Conservation (phyloP, 192 early-diverging fungal genomes). For the Podila clonocystis region DNA sequence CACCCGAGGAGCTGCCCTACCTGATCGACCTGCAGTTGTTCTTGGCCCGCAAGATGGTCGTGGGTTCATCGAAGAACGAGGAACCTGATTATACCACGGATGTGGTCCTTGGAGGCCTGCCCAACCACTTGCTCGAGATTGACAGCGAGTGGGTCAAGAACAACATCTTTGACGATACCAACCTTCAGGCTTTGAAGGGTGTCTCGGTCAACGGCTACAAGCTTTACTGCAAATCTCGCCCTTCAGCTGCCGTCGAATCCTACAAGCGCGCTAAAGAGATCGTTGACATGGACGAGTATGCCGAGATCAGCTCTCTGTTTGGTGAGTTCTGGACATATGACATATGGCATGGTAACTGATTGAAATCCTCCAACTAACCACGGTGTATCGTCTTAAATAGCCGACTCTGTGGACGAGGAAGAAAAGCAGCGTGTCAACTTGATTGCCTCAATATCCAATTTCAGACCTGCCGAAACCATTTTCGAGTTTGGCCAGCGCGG, state of each 20-base stretch:
- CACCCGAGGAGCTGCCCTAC: constrained; percentile 91
- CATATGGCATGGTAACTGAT: constrained; percentile 8
- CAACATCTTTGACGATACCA: constrained; percentile 67
- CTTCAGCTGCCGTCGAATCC: constrained; percentile 83
- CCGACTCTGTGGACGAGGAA: constrained; percentile 55
- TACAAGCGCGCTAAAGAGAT: constrained; percentile 91
- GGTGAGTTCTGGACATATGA: constrained; percentile 41
- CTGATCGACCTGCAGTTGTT: constrained; percentile 95
- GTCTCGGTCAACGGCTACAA: constrained; percentile 87
- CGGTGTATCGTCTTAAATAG: not conserved
- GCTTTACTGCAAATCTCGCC: constrained; percentile 85
- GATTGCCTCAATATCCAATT: constrained; percentile 79
- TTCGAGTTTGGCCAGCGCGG: constrained; percentile 95
- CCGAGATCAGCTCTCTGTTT: constrained; percentile 85
- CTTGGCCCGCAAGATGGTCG: constrained; percentile 73
- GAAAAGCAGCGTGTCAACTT: constrained; percentile 76
- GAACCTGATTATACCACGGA: constrained; percentile 79
- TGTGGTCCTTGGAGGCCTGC: constrained; percentile 83
- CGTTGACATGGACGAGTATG: constrained; percentile 60
- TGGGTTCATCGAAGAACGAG: constrained; percentile 37
- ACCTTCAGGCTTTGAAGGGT: constrained; percentile 70
- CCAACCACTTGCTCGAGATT: constrained; percentile 69
- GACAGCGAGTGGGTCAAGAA: constrained; percentile 81
- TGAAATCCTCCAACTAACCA: not conserved
- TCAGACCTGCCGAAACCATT: constrained; percentile 91